Percentiles rank a stretch among this genome's conserved stretches.
These are phyloP conservation scores for Anethum foeniculum DNA, from an alignment of 140 eudicot genomes.

Conservation along the genomic window DNA sequence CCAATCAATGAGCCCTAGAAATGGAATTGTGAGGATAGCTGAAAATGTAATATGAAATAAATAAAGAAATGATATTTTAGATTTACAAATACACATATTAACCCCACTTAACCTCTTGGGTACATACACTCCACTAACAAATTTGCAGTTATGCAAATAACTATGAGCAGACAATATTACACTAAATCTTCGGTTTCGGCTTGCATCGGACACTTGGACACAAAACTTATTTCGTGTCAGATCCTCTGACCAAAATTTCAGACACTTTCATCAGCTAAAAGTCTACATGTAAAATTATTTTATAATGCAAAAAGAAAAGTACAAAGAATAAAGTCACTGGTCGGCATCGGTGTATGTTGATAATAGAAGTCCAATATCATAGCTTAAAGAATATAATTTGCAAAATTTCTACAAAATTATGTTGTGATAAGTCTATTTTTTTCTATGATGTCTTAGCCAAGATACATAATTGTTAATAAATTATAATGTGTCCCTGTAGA, in stretches of 20 bases:
- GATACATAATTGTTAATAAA: neutral
- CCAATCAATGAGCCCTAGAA: constrained; percentile 33
- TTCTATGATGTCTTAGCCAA: neutral
- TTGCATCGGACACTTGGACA: neutral
- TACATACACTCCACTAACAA: neutral
- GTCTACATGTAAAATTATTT: neutral
- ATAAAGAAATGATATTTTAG: neutral
- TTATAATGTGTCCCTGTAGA: neutral
- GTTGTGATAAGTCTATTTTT: neutral
- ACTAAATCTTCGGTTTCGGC: neutral
- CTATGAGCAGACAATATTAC: neutral
- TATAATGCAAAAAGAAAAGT: neutral
- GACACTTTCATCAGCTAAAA: neutral
- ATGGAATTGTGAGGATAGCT: neutral
- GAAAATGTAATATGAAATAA: neutral
- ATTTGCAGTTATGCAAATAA: neutral
- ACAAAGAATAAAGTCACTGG: neutral
- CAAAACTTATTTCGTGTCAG: neutral
- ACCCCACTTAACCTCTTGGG: neutral
- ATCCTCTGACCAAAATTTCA: neutral
- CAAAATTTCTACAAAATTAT: no score
- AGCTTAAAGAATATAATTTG: neutral
- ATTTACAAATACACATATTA: neutral
- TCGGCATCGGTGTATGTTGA: neutral
- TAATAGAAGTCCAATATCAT: neutral